phyloP scores from a whole-genome alignment of 176 grass and related monocot genomes.

The Phragmites australis region DNA sequence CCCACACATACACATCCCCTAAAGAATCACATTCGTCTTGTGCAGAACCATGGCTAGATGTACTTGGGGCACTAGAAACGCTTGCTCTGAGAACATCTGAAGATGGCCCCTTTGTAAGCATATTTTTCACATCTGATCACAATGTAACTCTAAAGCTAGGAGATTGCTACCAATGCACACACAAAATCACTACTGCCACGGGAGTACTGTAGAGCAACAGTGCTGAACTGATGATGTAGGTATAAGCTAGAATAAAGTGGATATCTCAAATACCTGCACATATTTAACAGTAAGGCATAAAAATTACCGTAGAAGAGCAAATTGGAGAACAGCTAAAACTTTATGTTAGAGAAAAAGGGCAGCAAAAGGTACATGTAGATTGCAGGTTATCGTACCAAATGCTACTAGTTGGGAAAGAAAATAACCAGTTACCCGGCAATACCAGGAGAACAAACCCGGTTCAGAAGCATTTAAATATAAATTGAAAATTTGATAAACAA shows the following conservation, averaged over 20 bases:
- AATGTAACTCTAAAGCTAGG: slow-evolving; percentile 11
- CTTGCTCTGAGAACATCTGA: slow-evolving; percentile 92
- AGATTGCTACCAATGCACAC: background rate
- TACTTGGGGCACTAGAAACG: slow-evolving; percentile 94
- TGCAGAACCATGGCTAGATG: slow-evolving; percentile 93
- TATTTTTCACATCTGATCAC: slow-evolving; percentile 72
- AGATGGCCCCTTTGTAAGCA: slow-evolving; percentile 65
- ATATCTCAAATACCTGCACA: slow-evolving; percentile 29
- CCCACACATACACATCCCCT: slow-evolving; percentile 93
- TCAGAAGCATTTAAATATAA: background rate
- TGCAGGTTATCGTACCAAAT: background rate
- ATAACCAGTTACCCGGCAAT: background rate
- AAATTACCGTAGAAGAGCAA: background rate
- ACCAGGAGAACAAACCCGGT: background rate
- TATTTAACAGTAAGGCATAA: slow-evolving; percentile 1
- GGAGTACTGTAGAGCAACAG: background rate
- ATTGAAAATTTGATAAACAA: background rate
- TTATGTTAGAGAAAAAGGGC: background rate
- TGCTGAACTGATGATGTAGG: background rate
- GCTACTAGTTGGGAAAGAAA: background rate
- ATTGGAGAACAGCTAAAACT: background rate
- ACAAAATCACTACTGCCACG: background rate
- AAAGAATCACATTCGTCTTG: slow-evolving; percentile 88
- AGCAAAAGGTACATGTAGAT: background rate
- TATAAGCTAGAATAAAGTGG: background rate